Percentiles rank a stretch among this genome's conserved stretches.
Evolutionary conservation across 768 basidiomycete genomes (phyloP).

Genomic region (Pisolithus orientalis): DNA sequence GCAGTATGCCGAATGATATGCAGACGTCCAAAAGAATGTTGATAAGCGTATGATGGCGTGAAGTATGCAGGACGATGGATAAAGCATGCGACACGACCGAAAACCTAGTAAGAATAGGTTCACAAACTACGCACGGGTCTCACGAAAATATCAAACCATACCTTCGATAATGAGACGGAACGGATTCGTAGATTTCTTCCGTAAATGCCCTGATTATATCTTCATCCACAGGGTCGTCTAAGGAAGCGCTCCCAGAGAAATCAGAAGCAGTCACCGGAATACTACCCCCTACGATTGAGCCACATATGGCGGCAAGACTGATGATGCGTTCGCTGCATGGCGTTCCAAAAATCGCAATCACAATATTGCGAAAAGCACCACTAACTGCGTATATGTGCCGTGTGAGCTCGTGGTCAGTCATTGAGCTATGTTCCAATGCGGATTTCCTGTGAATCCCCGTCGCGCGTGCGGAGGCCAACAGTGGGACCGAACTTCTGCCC

Average conservation of each 20-base stretch:
- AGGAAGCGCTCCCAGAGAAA: slow-evolving; percentile 7
- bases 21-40: slow-evolving; percentile 46
- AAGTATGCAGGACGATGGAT: slow-evolving; percentile 38
- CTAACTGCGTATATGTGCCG: slow-evolving; percentile 46
- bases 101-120: slow-evolving; percentile 29
- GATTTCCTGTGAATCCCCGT: slow-evolving; percentile 31
- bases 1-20: slow-evolving; percentile 34
- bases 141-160: slow-evolving; percentile 16
- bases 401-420: slow-evolving; percentile 37
- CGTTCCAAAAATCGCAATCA: slow-evolving; percentile 30
- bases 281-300: slow-evolving; percentile 40
- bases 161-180: slow-evolving; percentile 50
- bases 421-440: slow-evolving; percentile 27
- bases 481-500: slow-evolving; percentile 20
- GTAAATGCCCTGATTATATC: slow-evolving; percentile 19
- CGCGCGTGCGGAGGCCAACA: slow-evolving; percentile 33
- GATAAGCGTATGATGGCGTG: slow-evolving; percentile 44
- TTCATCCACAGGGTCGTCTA: slow-evolving; percentile 20
- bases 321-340: slow-evolving; percentile 18
- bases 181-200: slow-evolving; percentile 43
- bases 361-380: slow-evolving; percentile 49
- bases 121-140: slow-evolving; percentile 2
- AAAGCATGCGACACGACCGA: slow-evolving; percentile 49
- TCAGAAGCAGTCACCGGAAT: slow-evolving; percentile 27
- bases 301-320: slow-evolving; percentile 42